A percentile compares a stretch with the other conserved stretches of the same genome.
Evolutionary conservation across 805 yeast species (phyloP).

Genomic region (Vanderwaltozyma verrucispora): DNA sequence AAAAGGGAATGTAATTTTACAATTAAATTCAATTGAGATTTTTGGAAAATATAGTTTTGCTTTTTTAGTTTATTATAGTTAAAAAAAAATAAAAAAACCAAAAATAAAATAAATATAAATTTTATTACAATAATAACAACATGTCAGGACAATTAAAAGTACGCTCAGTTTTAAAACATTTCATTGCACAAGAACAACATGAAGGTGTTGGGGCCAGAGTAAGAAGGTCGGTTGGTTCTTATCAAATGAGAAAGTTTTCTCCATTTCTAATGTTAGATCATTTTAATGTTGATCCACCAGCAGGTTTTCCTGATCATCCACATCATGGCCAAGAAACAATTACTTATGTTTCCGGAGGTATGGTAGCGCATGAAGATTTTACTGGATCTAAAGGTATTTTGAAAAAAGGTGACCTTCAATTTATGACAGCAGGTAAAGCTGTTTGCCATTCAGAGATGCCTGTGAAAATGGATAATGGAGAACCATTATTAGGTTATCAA

Average conservation of each 20-base stretch:
- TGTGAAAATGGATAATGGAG: slow-evolving; percentile 37
- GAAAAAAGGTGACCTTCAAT: slow-evolving; percentile 76
- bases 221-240: slow-evolving; percentile 68
- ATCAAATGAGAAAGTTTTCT: slow-evolving; percentile 58
- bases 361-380: slow-evolving; percentile 74
- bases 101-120: background rate
- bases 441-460: slow-evolving; percentile 86
- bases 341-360: slow-evolving; percentile 54
- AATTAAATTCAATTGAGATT: too few relatives aligned
- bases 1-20: too few relatives aligned
- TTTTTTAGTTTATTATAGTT: too few relatives aligned
- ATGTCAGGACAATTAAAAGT: slow-evolving; percentile 1
- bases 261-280: slow-evolving; percentile 81
- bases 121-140: too few relatives aligned
- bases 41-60: too few relatives aligned
- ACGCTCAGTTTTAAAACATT: slow-evolving; percentile 41
- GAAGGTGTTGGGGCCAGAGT: slow-evolving; percentile 89
- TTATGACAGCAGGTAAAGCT: slow-evolving; percentile 90
- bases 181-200: slow-evolving; percentile 55
- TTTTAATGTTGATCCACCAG: slow-evolving; percentile 50
- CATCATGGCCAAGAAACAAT: slow-evolving; percentile 81
- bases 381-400: slow-evolving; percentile 75
- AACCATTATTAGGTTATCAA: slow-evolving; percentile 61
- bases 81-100: background rate
- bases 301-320: slow-evolving; percentile 79